Evolutionary conservation across 139 green algal species (phyloP).

Genomic region (Coelastrella sp.): DNA sequence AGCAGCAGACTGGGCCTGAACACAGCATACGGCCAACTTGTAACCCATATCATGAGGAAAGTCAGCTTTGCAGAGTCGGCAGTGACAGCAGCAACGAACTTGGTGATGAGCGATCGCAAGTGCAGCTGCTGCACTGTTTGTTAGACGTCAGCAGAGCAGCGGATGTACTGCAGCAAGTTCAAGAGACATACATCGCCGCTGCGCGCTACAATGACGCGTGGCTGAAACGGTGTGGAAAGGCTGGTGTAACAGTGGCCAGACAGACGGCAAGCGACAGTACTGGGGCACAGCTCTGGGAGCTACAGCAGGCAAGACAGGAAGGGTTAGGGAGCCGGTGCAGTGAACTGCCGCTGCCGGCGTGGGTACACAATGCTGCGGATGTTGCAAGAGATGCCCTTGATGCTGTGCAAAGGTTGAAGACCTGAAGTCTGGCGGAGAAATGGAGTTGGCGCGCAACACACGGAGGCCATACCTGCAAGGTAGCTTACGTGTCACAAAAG

Average conservation of each 20-base stretch:
- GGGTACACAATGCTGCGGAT: background rate
- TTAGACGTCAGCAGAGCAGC: slow-evolving; percentile 5
- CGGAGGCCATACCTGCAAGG: no score
- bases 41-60: background rate
- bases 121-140: slow-evolving; percentile 9
- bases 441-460: no score
- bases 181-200: background rate
- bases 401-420: background rate
- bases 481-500: no score
- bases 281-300: no score
- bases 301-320: no score
- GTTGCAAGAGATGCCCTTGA: background rate
- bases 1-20: no score
- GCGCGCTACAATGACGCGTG: background rate
- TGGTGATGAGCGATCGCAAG: background rate
- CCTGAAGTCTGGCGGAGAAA: no score
- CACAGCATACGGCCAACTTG: background rate
- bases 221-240: background rate
- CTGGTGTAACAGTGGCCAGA: no score
- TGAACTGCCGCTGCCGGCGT: slow-evolving; percentile 8
- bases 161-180: background rate
- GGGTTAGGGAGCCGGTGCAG: no score
- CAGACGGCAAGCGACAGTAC: no score
- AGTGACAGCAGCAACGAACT: background rate
- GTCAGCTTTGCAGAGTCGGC: background rate